Base-by-base conservation (phyloP, 495 filamentous ascomycete species). In the Pyrenopolyporus hunteri region DNA sequence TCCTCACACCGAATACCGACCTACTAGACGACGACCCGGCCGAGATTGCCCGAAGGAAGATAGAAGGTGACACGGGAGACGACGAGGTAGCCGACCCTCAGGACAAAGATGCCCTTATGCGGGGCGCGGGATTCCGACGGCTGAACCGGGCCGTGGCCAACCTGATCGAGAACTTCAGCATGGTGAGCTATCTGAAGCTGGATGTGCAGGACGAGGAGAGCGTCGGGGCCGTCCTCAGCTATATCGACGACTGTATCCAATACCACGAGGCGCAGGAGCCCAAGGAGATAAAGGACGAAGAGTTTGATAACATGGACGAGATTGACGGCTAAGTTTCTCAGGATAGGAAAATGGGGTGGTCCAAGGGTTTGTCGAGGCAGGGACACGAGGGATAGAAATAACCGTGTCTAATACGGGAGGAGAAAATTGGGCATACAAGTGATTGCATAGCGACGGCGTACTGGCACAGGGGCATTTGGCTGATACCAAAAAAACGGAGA, bases 181-280 rank as follows among this genome's bases (percentile, higher is more conserved):
- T 98, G 91, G 93, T 98, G 3, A 94, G 87, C 14, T 98, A 94
- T 70, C 77, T 97, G 32, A 88, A 92, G 77, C 76, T 98, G 28
- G 89, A 98, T 69, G 90, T 85, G 42, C 89, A 93, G 64, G 87
- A 97, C 63, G 94, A 97, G 73, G 94, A 98, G 62, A 97, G 93
- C 70, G 89, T 98, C 6, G 86, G 83, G 3, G 86, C 87, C 6
- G 86, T 98, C n/a, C 72, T 98, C 59, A 97, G 93, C 78, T 93
- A 97, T 68, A 96, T 98, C 63, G 94, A 98, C 59, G 93, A 98
- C 78, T 88, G 89, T 4, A 93, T 97, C 59, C 95, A 97, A 62
- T 98, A 85, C 73, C 92, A 96, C 68, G 94, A 98, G 65, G 92
- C 94, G 9, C 94, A 98, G 70, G 94, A 98, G 70, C 94, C 94